Evolutionary conservation across 768 basidiomycete genomes (phyloP).

Genomic region (Boletus vermiculosoides): DNA sequence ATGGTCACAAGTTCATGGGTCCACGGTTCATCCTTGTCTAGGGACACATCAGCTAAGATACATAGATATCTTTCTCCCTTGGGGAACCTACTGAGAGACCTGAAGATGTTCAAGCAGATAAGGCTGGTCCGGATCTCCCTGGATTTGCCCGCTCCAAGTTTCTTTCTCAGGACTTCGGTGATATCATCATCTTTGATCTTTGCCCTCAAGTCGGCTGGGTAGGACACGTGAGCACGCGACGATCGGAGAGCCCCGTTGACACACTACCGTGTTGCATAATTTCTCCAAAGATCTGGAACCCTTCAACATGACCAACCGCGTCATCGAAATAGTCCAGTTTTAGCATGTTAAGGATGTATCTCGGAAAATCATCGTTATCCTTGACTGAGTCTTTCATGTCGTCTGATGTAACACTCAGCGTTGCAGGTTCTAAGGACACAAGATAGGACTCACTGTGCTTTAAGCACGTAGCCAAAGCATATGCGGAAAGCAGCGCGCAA

Average conservation of each 20-base stretch:
- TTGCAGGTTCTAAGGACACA: no score
- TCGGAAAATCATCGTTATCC: not conserved
- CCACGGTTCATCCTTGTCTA: not conserved
- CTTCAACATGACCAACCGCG: not conserved
- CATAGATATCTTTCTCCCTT: not conserved
- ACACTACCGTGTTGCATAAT: slow-evolving; percentile 5
- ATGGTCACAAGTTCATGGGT: not conserved
- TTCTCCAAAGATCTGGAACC: slow-evolving; percentile 2
- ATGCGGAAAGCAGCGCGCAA: not conserved
- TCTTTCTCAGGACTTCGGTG: not conserved
- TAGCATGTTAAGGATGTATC: slow-evolving; percentile 3
- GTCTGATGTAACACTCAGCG: not conserved
- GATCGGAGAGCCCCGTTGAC: no score
- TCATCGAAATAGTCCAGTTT: slow-evolving; percentile 7
- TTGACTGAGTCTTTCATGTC: slow-evolving; percentile 4
- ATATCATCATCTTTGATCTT: not conserved
- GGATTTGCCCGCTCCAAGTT: not conserved
- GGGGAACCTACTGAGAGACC: not conserved
- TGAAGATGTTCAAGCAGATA: not conserved
- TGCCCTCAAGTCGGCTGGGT: slow-evolving; percentile 1
- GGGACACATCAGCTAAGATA: not conserved
- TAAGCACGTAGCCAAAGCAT: not conserved
- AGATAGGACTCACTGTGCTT: not conserved
- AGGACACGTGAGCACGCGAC: not conserved
- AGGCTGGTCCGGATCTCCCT: not conserved